Conservation (phyloP, 1,284 basidiomycete species). For the Hypsizygus ulmarius region DNA sequence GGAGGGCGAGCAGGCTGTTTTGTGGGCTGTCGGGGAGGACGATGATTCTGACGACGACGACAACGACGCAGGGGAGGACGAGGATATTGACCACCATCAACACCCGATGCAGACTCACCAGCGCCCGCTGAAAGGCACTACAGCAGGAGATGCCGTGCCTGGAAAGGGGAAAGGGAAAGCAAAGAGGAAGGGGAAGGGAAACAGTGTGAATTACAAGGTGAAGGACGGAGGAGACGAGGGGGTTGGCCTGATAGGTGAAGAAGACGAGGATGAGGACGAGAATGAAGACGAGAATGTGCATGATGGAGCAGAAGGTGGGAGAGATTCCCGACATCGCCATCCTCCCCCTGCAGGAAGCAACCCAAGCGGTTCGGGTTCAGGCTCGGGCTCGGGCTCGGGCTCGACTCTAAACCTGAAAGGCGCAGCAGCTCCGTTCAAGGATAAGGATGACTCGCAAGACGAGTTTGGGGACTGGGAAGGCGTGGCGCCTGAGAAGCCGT, state of each 20-base stretch:
- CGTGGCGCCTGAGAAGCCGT: conserved; percentile 7
- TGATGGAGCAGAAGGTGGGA: background rate
- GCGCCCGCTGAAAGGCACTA: conserved; percentile 6
- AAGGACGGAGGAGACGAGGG: conserved; percentile 15
- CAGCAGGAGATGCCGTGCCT: background rate
- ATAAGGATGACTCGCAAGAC: conserved; percentile 16
- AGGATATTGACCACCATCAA: conserved; percentile 39
- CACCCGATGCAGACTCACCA: conserved; percentile 28
- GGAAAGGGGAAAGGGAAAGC: background rate
- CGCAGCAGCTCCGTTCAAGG: conserved; percentile 11
- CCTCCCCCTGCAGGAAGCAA: background rate
- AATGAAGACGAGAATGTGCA: conserved; percentile 14
- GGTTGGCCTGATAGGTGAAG: conserved; percentile 16
- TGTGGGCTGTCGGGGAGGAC: conserved; percentile 72
- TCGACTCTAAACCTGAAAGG: background rate
- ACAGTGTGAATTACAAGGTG: too few species aligned
- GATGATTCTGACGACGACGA: conserved; percentile 46
- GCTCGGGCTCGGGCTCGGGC: too few species aligned
- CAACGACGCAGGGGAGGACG: conserved; percentile 26
- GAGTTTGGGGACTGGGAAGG: conserved; percentile 23
- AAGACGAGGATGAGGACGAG: conserved; percentile 8
- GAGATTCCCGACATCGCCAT: conserved; percentile 7
- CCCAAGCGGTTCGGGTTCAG: conserved; percentile 2
- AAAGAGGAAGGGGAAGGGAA: conserved; percentile 11
- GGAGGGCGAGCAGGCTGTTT: conserved; percentile 41